Evolutionary conservation across 345 rosid species (phyloP).

Genomic region (Hypericum perforatum): DNA sequence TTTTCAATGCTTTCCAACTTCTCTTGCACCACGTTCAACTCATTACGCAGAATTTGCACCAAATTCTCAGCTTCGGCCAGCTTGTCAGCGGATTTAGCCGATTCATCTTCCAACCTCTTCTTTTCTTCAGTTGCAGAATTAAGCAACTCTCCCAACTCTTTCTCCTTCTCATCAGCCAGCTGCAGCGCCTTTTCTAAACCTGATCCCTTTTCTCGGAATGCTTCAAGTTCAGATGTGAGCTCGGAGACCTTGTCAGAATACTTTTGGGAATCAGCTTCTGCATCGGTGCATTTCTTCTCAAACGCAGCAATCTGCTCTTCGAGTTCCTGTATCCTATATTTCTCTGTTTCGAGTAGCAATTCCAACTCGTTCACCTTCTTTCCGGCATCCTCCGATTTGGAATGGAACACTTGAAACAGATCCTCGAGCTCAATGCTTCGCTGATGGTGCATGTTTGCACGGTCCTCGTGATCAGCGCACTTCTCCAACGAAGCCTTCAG

Average conservation of each 20-base stretch:
- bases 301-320: slow-evolving; percentile 61
- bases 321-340: slow-evolving; percentile 80
- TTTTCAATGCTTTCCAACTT: slow-evolving; percentile 54
- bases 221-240: slow-evolving; percentile 64
- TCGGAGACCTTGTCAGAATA: slow-evolving; percentile 43
- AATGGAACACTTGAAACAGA: slow-evolving; percentile 20
- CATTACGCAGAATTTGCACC: slow-evolving; percentile 55
- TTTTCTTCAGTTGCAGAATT: slow-evolving; percentile 50
- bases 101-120: slow-evolving; percentile 54
- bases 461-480: slow-evolving; percentile 59
- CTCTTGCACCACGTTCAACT: slow-evolving; percentile 48
- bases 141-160: slow-evolving; percentile 43
- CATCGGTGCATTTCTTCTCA: slow-evolving; percentile 55
- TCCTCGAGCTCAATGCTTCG: slow-evolving; percentile 24
- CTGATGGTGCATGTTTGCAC: slow-evolving; percentile 19
- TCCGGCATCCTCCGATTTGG: slow-evolving; percentile 39
- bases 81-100: slow-evolving; percentile 35
- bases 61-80: slow-evolving; percentile 64
- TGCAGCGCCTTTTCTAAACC: slow-evolving; percentile 67
- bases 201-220: slow-evolving; percentile 49
- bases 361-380: slow-evolving; percentile 69
- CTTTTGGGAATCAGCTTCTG: slow-evolving; percentile 55
- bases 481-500: slow-evolving; percentile 40
- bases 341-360: slow-evolving; percentile 86
- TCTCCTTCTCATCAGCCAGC: slow-evolving; percentile 52